Evolutionary conservation across 495 filamentous ascomycete species (phyloP).

Genomic region (Antarctomyces pellizariae): DNA sequence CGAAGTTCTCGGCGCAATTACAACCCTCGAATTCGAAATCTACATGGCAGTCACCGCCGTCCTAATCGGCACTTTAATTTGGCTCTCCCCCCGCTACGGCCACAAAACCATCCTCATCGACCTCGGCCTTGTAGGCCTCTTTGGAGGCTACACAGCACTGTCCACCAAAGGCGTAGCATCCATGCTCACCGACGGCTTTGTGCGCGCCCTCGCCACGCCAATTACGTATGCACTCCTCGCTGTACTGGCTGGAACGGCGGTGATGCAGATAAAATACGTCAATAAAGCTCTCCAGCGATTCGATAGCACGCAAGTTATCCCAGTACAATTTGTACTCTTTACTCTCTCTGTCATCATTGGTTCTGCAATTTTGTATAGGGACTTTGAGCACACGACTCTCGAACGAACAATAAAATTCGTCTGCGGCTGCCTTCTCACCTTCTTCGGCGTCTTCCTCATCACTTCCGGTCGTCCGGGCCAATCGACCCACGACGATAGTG

Average conservation of each 20-base stretch:
- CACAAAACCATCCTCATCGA: constrained; percentile 75
- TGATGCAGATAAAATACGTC: constrained; percentile 90
- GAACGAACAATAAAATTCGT: constrained; percentile 60
- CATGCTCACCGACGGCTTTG: constrained; percentile 69
- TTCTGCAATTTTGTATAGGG: constrained; percentile 75
- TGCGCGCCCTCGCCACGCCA: constrained; percentile 70
- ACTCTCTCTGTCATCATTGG: constrained; percentile 88
- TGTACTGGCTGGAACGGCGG: constrained; percentile 56
- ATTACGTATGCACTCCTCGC: constrained; percentile 67
- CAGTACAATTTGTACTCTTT: constrained; percentile 90
- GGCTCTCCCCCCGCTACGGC: constrained; percentile 63
- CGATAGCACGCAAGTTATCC: constrained; percentile 91
- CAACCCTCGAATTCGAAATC: constrained; percentile 70
- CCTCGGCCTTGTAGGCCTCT: constrained; percentile 74
- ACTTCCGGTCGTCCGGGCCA: constrained; percentile 38
- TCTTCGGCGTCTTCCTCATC: constrained; percentile 84
- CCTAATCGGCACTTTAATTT: constrained; percentile 53
- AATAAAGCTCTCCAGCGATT: constrained; percentile 89
- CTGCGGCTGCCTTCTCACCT: constrained; percentile 73
- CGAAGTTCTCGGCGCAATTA: constrained; percentile 76
- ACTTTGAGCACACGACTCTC: constrained; percentile 60
- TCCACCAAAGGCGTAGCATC: constrained; percentile 94
- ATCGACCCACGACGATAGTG: constrained; percentile 26
- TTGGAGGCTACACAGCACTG: constrained; percentile 85
- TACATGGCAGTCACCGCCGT: constrained; percentile 57